Percentiles rank a stretch among this genome's conserved stretches.
Conservation (phyloP, 2,329 filamentous ascomycete genomes). For the Xylariaceae sp. region DNA sequence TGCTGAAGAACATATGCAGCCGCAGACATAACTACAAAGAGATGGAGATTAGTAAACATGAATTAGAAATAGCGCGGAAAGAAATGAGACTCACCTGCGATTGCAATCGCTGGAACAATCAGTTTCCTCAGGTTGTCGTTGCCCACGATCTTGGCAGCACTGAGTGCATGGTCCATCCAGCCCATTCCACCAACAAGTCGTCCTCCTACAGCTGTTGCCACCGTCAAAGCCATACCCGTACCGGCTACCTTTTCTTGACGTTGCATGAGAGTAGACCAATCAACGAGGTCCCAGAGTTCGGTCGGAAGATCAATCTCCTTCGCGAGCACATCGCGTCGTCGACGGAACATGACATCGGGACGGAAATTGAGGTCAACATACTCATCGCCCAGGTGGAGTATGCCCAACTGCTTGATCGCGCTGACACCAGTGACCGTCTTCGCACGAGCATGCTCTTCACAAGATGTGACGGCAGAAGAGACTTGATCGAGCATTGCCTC, state of each 20-base stretch:
- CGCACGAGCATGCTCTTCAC: conserved; percentile 79
- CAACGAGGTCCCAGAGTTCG: conserved; percentile 91
- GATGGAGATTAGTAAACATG: conserved; percentile 13
- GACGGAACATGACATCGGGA: conserved; percentile 89
- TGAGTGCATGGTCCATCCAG: conserved; percentile 85
- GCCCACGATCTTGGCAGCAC: conserved; percentile 74
- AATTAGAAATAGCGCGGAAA: background rate
- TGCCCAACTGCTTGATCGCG: conserved; percentile 80
- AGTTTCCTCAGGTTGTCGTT: conserved; percentile 76
- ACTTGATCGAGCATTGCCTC: conserved; percentile 88
- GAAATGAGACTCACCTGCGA: conserved; percentile 62
- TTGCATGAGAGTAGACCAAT: conserved; percentile 76
- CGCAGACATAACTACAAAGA: conserved; percentile 61
- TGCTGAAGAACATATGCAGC: conserved; percentile 78
- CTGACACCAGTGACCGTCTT: conserved; percentile 79
- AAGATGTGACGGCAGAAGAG: conserved; percentile 69
- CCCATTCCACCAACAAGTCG: conserved; percentile 77
- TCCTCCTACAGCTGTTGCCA: conserved; percentile 79
- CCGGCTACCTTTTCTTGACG: conserved; percentile 92
- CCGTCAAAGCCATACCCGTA: conserved; percentile 89
- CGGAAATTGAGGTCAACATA: conserved; percentile 84
- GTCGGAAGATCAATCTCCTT: conserved; percentile 83
- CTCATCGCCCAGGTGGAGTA: conserved; percentile 83
- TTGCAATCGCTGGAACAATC: conserved; percentile 73
- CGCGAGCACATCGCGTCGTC: conserved; percentile 74